Evolutionary conservation across 345 rosid genomes (phyloP), one percentile per base, ranked within the genome.

Genomic region (Populus euphratica): DNA sequence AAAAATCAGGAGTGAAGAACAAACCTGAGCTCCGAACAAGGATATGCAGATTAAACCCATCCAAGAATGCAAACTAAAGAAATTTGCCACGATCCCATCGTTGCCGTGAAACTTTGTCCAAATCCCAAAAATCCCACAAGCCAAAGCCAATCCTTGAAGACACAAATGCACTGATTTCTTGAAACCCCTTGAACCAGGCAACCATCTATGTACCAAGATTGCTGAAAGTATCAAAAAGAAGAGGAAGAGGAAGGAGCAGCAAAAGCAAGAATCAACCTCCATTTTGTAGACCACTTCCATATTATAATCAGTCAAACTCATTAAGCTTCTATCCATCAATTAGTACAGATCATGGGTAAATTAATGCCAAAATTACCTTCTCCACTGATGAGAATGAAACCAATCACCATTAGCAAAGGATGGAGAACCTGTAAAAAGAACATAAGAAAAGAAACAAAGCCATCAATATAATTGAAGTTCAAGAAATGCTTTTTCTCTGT

Each of bases 21-120:
- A 43, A 73, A 93, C 98, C 99, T 95, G 99, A 64, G 92, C 91
- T 73, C 87, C 91, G 79, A 93, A 95, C 85, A 95, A 84, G 85
- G 85, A 89, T 77, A 95, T 75, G 80, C 96, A 95, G 86, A 89
- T 75, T 77, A 95, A 86, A 63, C 99, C 99, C 96, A 93, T 93
- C 99, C 99, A 95, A 83, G 98, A 95, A 89, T 95, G 99, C 72
- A 95, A 88, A 81, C 91, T 93, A 41, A 84, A 93, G 88, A 95
- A 95, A 83, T 95, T 93, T 44, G 94, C 91, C 65, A 91, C 82
- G 65, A 92, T 33, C 20, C 99, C 99, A 31, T 83, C 77, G 38
- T 83, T 64, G 21, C 86, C 86, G 14, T 86, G 94, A 72, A 95
- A 95, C 84, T 85, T 95, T 6, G 94, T 92, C 98, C 99, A 95